Conservation (phyloP, 2,329 filamentous ascomycete genomes). For the Dothiorella sarmentorum region DNA sequence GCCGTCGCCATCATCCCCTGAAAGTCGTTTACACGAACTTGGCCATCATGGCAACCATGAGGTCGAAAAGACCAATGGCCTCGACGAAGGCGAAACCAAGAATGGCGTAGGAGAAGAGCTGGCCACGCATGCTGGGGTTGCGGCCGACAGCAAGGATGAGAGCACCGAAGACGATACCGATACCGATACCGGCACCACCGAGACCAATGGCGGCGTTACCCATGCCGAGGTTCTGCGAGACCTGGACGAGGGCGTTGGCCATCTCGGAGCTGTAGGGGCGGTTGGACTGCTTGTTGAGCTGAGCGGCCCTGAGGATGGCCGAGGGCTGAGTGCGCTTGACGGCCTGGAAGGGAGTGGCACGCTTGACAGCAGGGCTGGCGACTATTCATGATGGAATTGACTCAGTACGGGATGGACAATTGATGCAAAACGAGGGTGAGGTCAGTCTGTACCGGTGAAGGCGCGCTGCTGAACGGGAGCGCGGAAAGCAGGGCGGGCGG, state of each 20-base stretch:
- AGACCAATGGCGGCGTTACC: conserved; percentile 79
- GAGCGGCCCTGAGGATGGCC: conserved; percentile 61
- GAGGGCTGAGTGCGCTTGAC: conserved; percentile 70
- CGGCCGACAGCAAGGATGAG: conserved; percentile 86
- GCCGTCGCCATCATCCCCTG: conserved; percentile 15
- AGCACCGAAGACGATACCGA: conserved; percentile 89
- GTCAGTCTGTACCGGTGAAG: conserved; percentile 58
- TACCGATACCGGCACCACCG: conserved; percentile 90
- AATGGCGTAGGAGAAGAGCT: conserved; percentile 96
- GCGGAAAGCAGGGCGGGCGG: conserved; percentile 71
- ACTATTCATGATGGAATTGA: conserved; percentile 20
- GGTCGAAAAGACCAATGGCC: conserved; percentile 67
- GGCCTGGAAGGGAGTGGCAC: conserved; percentile 64
- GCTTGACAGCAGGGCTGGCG: conserved; percentile 21
- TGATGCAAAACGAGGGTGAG: conserved; percentile 42
- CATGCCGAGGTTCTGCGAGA: conserved; percentile 89
- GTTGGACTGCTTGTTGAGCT: conserved; percentile 45
- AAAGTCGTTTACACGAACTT: conserved; percentile 20
- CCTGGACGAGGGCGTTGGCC: conserved; percentile 82
- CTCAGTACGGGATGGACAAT: conserved; percentile 16
- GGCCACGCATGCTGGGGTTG: conserved; percentile 90
- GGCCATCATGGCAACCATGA: conserved; percentile 41
- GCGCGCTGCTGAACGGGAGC: conserved; percentile 70
- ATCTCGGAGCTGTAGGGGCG: conserved; percentile 86
- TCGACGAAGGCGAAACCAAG: conserved; percentile 93